phyloP scores from a whole-genome alignment of 352 stramenopile species.

The Phytopythium cucurbitacearum region DNA sequence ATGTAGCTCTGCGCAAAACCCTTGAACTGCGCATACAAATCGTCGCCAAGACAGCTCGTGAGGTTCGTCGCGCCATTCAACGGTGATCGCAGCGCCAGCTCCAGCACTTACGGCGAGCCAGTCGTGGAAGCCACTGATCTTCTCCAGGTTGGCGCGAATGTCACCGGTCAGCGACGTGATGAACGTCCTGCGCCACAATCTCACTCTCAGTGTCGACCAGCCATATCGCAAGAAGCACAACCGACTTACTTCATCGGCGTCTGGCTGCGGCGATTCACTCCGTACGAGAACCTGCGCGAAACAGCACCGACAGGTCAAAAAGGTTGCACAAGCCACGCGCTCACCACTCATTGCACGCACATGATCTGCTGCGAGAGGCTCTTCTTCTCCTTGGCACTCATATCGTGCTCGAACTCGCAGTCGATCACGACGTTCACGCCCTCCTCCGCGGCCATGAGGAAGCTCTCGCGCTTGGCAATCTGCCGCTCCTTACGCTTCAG shows the following conservation, averaged over 20 bases:
- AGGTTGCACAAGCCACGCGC: constrained; percentile 1
- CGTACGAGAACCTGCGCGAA: constrained; percentile 72
- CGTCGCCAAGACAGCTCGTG: constrained; percentile 14
- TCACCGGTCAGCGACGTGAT: constrained; percentile 74
- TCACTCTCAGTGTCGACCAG: constrained; percentile 1
- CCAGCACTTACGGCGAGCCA: constrained; percentile 50
- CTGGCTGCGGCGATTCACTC: constrained; percentile 59
- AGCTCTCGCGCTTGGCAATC: constrained; percentile 68
- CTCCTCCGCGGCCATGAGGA: constrained; percentile 82
- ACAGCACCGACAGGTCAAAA: neutral
- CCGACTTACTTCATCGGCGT: constrained; percentile 42
- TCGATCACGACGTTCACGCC: constrained; percentile 88
- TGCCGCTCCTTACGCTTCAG: constrained; percentile 48
- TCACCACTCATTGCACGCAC: constrained; percentile 34
- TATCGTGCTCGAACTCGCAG: constrained; percentile 92
- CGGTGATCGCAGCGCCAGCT: too few relatives aligned
- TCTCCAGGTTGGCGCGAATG: constrained; percentile 78
- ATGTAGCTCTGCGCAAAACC: constrained; percentile 56
- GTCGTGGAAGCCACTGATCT: constrained; percentile 89
- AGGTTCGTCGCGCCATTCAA: constrained; percentile 9
- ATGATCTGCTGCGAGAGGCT: constrained; percentile 93
- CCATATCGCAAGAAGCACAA: neutral
- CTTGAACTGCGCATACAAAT: constrained; percentile 38
- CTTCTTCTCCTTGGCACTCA: constrained; percentile 92
- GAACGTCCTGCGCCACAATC: constrained; percentile 25